A percentile compares a stretch with the other conserved stretches of the same genome.
Evolutionary conservation across 2,329 filamentous ascomycete genomes (phyloP).

Genomic region (Neurospora sp.): DNA sequence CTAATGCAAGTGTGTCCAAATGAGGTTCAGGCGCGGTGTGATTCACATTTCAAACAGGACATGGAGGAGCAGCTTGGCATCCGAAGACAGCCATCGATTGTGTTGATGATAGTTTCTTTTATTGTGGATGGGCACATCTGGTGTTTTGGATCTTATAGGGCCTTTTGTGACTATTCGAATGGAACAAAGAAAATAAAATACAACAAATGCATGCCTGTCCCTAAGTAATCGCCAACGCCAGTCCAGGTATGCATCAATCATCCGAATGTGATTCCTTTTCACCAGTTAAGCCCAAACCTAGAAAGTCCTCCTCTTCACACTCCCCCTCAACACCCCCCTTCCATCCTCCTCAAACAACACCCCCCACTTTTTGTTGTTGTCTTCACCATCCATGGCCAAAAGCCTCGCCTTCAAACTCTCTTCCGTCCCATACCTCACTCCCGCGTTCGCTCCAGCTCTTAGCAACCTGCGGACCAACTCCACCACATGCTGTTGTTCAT

Average conservation of each 20-base stretch:
- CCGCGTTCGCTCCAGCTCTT: conserved; percentile 2
- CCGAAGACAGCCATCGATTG: not conserved
- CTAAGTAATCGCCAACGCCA: too few relatives aligned
- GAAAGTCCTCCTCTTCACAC: not conserved
- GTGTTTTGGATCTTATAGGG: not conserved
- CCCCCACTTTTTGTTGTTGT: not conserved
- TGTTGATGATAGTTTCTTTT: not conserved
- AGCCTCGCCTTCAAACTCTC: conserved; percentile 2
- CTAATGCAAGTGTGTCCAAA: not conserved
- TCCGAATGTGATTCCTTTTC: not conserved
- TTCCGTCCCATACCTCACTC: not conserved
- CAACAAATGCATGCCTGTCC: too few relatives aligned
- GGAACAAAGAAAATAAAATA: not conserved
- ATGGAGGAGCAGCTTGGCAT: not conserved
- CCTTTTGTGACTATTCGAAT: not conserved
- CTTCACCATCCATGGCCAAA: not conserved
- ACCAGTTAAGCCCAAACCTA: not conserved
- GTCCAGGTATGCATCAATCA: too few relatives aligned
- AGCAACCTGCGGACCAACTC: conserved; percentile 8
- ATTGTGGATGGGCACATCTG: not conserved
- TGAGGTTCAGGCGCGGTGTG: not conserved
- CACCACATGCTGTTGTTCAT: not conserved
- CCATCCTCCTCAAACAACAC: not conserved
- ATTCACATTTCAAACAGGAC: not conserved
- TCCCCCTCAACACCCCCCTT: not conserved